Percentiles rank a stretch among this genome's conserved stretches.
Evolutionary conservation across 176 grass and related monocot species (phyloP).

Genomic region (Oryza nivara): DNA sequence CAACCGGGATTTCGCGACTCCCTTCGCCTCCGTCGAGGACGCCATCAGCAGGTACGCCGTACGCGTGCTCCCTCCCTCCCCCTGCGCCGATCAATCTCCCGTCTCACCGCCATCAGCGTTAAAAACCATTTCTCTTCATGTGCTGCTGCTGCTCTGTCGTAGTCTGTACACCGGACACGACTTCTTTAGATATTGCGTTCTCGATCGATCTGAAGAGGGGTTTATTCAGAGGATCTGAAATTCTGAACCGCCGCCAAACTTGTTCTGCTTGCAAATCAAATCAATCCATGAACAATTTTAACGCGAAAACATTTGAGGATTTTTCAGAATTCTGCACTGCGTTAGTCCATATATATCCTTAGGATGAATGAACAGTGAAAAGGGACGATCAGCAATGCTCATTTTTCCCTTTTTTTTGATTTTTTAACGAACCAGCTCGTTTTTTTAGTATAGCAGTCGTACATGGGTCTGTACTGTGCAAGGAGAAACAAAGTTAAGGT

Average conservation of each 20-base stretch:
- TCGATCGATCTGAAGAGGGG: background rate
- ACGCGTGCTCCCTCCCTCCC: background rate
- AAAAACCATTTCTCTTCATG: background rate
- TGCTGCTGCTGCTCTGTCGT: too few relatives aligned
- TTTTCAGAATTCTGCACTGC: background rate
- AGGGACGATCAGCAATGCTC: too few relatives aligned
- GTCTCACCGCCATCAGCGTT: background rate
- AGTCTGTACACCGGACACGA: too few relatives aligned
- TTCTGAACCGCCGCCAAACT: background rate
- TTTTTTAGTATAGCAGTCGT: too few relatives aligned
- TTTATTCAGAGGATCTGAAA: background rate
- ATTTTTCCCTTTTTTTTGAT: too few relatives aligned
- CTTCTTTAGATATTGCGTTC: background rate
- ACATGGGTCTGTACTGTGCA: too few relatives aligned
- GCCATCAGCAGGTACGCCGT: conserved; percentile 52
- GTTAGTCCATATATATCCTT: too few relatives aligned
- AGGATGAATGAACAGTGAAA: too few relatives aligned
- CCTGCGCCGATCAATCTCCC: background rate
- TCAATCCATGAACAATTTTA: background rate
- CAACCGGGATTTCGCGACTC: conserved; percentile 60
- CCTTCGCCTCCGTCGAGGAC: conserved; percentile 71
- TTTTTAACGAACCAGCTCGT: too few relatives aligned
- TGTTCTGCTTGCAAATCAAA: background rate
- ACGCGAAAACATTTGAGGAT: too few relatives aligned
- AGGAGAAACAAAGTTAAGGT: too few relatives aligned